Conservation (phyloP, 2,329 filamentous ascomycete genomes). For the Cephalotrichum gorgonifer region DNA sequence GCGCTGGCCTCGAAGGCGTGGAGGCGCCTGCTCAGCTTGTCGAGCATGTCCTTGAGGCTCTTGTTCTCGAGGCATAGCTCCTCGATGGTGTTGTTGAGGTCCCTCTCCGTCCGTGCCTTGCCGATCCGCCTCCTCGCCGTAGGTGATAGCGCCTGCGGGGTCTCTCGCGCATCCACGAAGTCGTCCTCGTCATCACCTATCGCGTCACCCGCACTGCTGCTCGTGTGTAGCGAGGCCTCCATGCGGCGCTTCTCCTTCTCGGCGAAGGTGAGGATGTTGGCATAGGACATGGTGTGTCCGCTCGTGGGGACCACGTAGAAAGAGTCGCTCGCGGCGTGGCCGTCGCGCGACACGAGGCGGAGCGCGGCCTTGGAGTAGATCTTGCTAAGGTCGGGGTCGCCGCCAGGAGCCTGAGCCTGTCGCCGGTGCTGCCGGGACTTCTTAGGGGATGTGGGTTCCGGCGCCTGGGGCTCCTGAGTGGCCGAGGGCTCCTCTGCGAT, state of each 20-base stretch:
- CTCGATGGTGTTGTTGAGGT: conserved; percentile 62
- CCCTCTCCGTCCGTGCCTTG: conserved; percentile 29
- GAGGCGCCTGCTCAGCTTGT: conserved; percentile 78
- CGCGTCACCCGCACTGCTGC: conserved; percentile 33
- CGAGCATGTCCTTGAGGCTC: conserved; percentile 72
- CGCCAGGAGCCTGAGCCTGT: neutral
- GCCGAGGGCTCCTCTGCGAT: conserved; percentile 36
- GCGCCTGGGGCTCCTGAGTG: neutral
- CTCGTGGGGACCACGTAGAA: conserved; percentile 94
- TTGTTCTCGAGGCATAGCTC: conserved; percentile 85
- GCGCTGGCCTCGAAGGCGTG: conserved; percentile 89
- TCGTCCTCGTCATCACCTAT: conserved; percentile 65
- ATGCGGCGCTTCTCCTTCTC: conserved; percentile 55
- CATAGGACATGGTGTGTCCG: conserved; percentile 86
- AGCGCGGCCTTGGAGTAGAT: conserved; percentile 82
- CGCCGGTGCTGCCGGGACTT: conserved; percentile 24
- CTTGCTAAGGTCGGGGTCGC: conserved; percentile 67
- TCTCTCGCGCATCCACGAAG: conserved; percentile 81
- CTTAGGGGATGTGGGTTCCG: conserved; percentile 22
- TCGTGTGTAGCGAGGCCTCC: conserved; percentile 35
- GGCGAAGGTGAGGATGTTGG: conserved; percentile 68
- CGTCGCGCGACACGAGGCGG: conserved; percentile 62
- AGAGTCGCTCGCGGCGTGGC: conserved; percentile 56
- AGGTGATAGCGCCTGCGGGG: conserved; percentile 32
- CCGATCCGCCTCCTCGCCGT: conserved; percentile 28